Evolutionary conservation across 352 stramenopile genomes (phyloP), one percentile per base, ranked within the genome.

Genomic region (Phytophthora tentaculata): DNA sequence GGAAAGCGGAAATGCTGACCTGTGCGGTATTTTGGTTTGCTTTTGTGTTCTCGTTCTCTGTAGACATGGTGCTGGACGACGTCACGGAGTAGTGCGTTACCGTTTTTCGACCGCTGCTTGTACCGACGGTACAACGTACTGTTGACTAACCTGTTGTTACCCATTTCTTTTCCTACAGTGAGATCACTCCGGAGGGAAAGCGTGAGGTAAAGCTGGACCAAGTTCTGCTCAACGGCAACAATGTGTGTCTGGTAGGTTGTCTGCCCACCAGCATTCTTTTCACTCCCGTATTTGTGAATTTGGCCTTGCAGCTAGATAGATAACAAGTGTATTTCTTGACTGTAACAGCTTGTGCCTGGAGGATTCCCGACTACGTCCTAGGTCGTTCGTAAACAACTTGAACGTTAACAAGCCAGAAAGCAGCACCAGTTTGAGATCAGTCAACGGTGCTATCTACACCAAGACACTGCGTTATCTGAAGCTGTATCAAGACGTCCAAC

Each of bases 181-280:
- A 96, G 57, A 92, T 94, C 57, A 97, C 88, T 14, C 88, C 88
- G 0, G 86, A 93, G 56, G 90, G 89, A 55, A 97, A 96, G 66
- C 89, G 88, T 54, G 84, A 91, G 51, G 88, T 91, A 54, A 89
- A 96, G 67, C 77, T 95, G 39, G 90, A 97, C 66, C 89, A 99
- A 79, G 98, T 99, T 67, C 88, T 99, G 41, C 90, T 99, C 61
- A 99, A 99, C 79, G 98, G 98, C 52, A 98, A 98, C 86, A 98
- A 99, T 76, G 94, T 99, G 55, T 97, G 94, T 43, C 80, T 99
- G 75, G 88, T 97, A 64, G 13, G 45, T 49, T 45, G 10, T 32
- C 29, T 13, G 2, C 20, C 6, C 13, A 26, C 43, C 19, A 24
- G 41, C 19, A 16, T 23, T 20, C 17, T 48, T 48, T 51, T 51